Evolutionary conservation across 164 flowering plant genomes (phyloP).

Genomic region (Protea cynaroides): DNA sequence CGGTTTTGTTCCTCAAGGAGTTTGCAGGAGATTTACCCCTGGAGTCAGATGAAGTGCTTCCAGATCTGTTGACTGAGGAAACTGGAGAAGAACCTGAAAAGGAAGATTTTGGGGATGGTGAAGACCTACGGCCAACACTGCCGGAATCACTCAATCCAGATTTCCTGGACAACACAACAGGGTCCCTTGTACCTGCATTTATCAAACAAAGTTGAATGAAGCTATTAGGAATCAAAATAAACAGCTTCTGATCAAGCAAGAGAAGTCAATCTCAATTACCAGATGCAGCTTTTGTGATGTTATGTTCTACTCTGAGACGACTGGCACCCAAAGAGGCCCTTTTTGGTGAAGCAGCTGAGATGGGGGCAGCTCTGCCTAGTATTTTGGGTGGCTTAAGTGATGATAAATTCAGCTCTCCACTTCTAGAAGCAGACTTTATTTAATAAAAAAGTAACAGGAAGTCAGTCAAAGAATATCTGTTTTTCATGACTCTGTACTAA

Average conservation of each 20-base stretch:
- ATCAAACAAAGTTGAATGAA: background rate
- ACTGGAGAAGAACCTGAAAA: conserved; percentile 28
- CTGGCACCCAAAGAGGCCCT: conserved; percentile 38
- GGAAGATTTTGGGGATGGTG: conserved; percentile 31
- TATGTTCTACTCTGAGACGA: conserved; percentile 30
- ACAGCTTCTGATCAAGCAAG: background rate
- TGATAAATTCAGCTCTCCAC: conserved; percentile 25
- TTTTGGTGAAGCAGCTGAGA: conserved; percentile 38
- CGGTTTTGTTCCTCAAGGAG: conserved; percentile 24
- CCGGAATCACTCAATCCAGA: conserved; percentile 20
- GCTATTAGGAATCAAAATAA: conserved; percentile 2
- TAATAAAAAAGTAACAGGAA: conserved; percentile 10
- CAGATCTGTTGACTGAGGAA: conserved; percentile 43
- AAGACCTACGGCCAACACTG: conserved; percentile 30
- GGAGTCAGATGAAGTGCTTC: conserved; percentile 38
- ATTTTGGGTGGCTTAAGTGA: conserved; percentile 43
- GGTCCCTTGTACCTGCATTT: conserved; percentile 29
- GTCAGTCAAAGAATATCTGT: conserved; percentile 12
- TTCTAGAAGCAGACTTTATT: conserved; percentile 24
- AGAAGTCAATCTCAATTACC: conserved; percentile 18
- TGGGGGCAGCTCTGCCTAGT: conserved; percentile 22
- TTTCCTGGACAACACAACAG: conserved; percentile 20
- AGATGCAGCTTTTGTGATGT: conserved; percentile 20
- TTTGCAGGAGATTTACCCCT: conserved; percentile 25
- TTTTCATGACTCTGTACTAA: background rate